phyloP scores from a whole-genome alignment of 2,329 filamentous ascomycete species.

The Fulvia fulva region DNA sequence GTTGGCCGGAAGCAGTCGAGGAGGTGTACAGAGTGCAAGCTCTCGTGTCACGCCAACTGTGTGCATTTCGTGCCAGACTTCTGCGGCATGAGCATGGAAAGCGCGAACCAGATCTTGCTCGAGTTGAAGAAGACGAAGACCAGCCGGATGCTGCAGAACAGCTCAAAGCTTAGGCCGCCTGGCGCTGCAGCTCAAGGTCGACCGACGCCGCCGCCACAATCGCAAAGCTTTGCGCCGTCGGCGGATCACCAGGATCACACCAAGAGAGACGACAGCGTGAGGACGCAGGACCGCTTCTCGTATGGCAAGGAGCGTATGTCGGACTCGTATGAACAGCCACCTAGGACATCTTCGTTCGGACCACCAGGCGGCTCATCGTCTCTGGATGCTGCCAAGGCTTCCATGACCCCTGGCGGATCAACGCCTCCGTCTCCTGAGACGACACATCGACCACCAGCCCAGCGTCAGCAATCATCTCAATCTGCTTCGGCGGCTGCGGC shows the following conservation, averaged over 20 bases:
- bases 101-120: conserved; percentile 87
- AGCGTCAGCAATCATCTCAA: conserved; percentile 49
- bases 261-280: conserved; percentile 19
- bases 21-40: conserved; percentile 89
- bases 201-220: conserved; percentile 42
- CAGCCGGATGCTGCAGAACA: conserved; percentile 25
- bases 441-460: conserved; percentile 43
- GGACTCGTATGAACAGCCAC: conserved; percentile 36
- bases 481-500: conserved; percentile 48
- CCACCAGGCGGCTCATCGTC: conserved; percentile 35
- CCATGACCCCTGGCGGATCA: conserved; percentile 37
- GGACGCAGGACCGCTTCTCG: conserved; percentile 41
- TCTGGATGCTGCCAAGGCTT: conserved; percentile 46
- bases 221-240: conserved; percentile 35
- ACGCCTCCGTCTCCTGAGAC: conserved; percentile 46
- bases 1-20: conserved; percentile 93
- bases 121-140: conserved; percentile 74
- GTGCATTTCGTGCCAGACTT: conserved; percentile 96
- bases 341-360: conserved; percentile 39
- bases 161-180: conserved; percentile 56
- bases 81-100: conserved; percentile 98
- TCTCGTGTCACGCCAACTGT: conserved; percentile 87
- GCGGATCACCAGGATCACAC: conserved; percentile 36
- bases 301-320: conserved; percentile 45
- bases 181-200: conserved; percentile 35